Conservation (phyloP, 345 rosid species). For the Trapa incisa region DNA sequence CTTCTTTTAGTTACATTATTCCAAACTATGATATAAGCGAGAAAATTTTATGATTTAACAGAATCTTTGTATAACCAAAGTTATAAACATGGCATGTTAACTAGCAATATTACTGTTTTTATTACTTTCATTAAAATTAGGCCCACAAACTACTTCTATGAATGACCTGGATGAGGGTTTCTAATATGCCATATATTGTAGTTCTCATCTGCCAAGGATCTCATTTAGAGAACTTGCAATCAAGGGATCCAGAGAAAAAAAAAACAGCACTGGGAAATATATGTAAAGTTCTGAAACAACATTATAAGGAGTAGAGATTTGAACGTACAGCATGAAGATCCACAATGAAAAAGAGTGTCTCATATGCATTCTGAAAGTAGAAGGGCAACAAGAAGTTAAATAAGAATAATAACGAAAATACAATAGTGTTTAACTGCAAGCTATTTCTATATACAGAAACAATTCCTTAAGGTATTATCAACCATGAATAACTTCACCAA, state of each 20-base stretch:
- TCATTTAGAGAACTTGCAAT: neutral
- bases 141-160: neutral
- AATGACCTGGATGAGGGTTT: neutral
- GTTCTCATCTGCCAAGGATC: neutral
- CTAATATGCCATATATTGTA: neutral
- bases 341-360: conserved; percentile 72
- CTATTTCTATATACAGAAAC: neutral
- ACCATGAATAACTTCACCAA: neutral
- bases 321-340: conserved; percentile 77
- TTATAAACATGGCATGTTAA: neutral
- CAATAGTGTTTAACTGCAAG: neutral
- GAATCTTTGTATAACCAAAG: neutral
- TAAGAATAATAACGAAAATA: neutral
- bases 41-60: neutral
- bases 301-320: neutral
- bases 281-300: neutral
- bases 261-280: neutral
- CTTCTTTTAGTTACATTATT: neutral
- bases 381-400: conserved; percentile 3
- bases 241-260: neutral
- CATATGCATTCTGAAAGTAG: conserved; percentile 59
- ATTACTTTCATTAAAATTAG: neutral
- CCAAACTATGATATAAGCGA: neutral
- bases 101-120: neutral
- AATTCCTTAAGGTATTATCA: neutral